Percentiles rank a stretch among this genome's conserved stretches.
phyloP scores from a whole-genome alignment of 73 alveolate species.

The Symbiodinium natans region DNA sequence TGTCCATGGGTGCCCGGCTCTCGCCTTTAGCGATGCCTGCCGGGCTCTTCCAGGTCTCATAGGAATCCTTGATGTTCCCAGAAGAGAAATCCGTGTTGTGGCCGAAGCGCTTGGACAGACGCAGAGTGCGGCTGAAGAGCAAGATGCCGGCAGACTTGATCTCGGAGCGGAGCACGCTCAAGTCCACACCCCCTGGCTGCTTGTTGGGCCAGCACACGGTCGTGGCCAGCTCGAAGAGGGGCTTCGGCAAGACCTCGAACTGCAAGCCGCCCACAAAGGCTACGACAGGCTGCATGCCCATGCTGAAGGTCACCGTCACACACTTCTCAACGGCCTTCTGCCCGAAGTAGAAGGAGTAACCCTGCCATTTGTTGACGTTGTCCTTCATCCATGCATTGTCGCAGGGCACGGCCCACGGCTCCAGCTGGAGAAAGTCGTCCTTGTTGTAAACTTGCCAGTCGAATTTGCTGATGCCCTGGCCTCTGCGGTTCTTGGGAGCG shows the following conservation, averaged over 20 bases:
- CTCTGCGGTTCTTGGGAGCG: neutral
- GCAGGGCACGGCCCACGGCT: slow-evolving; percentile 25
- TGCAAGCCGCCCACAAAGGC: slow-evolving; percentile 48
- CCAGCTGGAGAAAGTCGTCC: neutral
- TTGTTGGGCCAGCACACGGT: slow-evolving; percentile 52
- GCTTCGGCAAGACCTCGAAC: slow-evolving; percentile 18
- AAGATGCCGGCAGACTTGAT: neutral
- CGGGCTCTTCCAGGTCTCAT: neutral
- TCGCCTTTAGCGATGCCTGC: neutral
- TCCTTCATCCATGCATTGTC: neutral
- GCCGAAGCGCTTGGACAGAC: neutral
- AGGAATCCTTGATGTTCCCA: neutral
- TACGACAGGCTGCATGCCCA: slow-evolving; percentile 11
- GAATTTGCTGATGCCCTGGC: neutral
- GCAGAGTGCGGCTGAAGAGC: slow-evolving; percentile 35
- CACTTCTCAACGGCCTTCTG: slow-evolving; percentile 30
- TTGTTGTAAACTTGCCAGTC: neutral
- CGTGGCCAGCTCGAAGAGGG: slow-evolving; percentile 4
- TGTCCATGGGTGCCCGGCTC: neutral
- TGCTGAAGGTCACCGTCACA: neutral
- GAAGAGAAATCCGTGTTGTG: neutral
- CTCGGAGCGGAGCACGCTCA: slow-evolving; percentile 16
- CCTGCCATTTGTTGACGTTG: neutral
- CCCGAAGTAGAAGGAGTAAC: neutral
- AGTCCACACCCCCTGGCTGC: neutral